Evolutionary conservation across 1,139 yeast genomes (phyloP).

Genomic region (Debaryomyces psychrophilus): DNA sequence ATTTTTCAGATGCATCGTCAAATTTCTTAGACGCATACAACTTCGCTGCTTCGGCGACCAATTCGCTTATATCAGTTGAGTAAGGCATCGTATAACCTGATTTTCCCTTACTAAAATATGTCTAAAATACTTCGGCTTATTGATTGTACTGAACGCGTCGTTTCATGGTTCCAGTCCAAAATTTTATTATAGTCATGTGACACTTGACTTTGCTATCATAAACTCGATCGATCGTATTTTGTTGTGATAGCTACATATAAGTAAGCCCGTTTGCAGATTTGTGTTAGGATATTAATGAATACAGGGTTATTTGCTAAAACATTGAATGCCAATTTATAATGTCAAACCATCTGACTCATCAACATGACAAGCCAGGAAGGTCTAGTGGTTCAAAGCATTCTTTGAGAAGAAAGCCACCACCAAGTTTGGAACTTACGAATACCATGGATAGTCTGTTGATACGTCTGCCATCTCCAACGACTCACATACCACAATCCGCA

Average conservation of each 20-base stretch:
- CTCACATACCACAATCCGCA: neutral
- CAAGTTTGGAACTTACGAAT: constrained; percentile 16
- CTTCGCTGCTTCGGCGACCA: constrained; percentile 62
- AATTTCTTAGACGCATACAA: constrained; percentile 64
- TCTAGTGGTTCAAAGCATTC: constrained; percentile 18
- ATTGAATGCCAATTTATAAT: constrained; percentile 4
- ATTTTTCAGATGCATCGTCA: constrained; percentile 69
- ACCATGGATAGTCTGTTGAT: neutral
- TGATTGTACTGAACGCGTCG: constrained; percentile 1
- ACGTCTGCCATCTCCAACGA: neutral
- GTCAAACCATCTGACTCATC: constrained; percentile 2
- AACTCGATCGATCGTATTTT: neutral
- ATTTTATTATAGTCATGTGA: constrained; percentile 3
- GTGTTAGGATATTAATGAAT: neutral
- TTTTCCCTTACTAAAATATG: neutral
- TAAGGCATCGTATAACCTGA: constrained; percentile 20
- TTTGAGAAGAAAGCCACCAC: constrained; percentile 37
- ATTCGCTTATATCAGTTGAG: constrained; percentile 41
- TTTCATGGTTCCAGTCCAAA: constrained; percentile 1
- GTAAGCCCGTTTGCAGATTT: neutral
- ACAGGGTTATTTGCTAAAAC: neutral
- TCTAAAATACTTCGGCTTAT: neutral
- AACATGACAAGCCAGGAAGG: constrained; percentile 1
- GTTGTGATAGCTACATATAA: neutral
- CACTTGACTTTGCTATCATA: constrained; percentile 2